Evolutionary conservation across 2,329 filamentous ascomycete species (phyloP), one percentile per base, ranked within the genome.

Genomic region (Phaeosphaeriaceae sp.): DNA sequence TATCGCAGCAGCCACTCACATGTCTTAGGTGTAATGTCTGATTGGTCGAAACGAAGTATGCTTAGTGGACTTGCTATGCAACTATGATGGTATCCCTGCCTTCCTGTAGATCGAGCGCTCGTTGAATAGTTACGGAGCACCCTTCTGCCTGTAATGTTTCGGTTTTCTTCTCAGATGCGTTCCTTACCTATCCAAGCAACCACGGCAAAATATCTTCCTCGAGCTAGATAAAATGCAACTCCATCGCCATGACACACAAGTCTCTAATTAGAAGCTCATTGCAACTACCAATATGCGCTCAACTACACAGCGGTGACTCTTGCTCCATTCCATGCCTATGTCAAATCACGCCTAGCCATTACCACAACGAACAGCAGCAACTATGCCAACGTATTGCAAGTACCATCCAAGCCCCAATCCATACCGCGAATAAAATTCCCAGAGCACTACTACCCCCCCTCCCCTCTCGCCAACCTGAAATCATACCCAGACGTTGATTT

Each of bases 311-410:
- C 12, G n/a, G 18, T 12, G 18, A 21, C 15, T 26, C 6, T 37
- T 9, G 42, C 36, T 17, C 17, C 26, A 15, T 33, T 17, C 17
- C 26, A 15, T 33, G 17, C 6, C 16, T 46, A 16, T 9, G 26
- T 33, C 12, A n/a, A 20, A 17, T 28, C 9, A 23, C 18, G 12
- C 18, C 29, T 18, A 12, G 30, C 20, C n/a, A 52, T 9, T 32
- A 50, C 5, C n/a, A n/a, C n/a, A n/a, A 23, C 28, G 7, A 62
- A 70, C 15, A 66, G 57, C 37, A 64, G 64, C n/a, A 56, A 64
- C 60, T 60, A 70, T 63, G 68, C 71, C 15, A 70, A 73, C 46
- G 60, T 70, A 38, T 73, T 73, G 69, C 72, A 51, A 54, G 69
- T 60, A 18, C 29, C 1, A 60, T 55, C 34, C 46, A 54, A 42